phyloP scores from a whole-genome alignment of 345 rosid genomes.

The Acer negundo region DNA sequence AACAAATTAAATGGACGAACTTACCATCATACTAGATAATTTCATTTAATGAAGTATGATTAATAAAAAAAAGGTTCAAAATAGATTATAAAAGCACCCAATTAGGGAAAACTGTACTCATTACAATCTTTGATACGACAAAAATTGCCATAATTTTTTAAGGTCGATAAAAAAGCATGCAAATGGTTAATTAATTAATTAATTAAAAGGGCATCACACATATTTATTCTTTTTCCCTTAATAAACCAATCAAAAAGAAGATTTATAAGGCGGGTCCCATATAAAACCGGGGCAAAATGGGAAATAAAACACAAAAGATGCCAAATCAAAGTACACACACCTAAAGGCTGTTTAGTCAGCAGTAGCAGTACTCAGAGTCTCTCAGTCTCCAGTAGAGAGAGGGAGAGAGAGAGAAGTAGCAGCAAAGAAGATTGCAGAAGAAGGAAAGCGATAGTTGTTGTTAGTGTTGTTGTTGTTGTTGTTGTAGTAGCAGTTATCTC shows the following conservation, averaged over 20 bases:
- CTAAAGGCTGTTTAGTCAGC: conserved; percentile 1
- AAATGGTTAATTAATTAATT: neutral
- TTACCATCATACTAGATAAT: neutral
- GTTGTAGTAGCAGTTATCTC: conserved; percentile 13
- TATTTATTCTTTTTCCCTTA: neutral
- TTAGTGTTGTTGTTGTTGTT: conserved; percentile 26
- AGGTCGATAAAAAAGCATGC: neutral
- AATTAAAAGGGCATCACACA: neutral
- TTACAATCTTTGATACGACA: neutral
- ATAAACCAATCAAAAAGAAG: neutral
- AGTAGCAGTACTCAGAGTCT: neutral
- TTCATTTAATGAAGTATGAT: neutral
- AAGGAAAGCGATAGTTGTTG: conserved; percentile 33
- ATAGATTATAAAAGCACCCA: neutral
- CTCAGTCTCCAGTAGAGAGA: neutral
- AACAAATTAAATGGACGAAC: too few relatives aligned
- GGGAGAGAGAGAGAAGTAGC: neutral
- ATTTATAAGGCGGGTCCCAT: neutral
- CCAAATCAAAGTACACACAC: neutral
- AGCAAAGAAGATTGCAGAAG: conserved; percentile 25
- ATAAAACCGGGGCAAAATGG: neutral
- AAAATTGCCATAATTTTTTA: conserved; percentile 1
- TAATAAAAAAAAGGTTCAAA: neutral
- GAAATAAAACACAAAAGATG: neutral
- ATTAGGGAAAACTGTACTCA: neutral